Base-by-base conservation (phyloP, 805 yeast genomes). In the Ogataea populi-albae region DNA sequence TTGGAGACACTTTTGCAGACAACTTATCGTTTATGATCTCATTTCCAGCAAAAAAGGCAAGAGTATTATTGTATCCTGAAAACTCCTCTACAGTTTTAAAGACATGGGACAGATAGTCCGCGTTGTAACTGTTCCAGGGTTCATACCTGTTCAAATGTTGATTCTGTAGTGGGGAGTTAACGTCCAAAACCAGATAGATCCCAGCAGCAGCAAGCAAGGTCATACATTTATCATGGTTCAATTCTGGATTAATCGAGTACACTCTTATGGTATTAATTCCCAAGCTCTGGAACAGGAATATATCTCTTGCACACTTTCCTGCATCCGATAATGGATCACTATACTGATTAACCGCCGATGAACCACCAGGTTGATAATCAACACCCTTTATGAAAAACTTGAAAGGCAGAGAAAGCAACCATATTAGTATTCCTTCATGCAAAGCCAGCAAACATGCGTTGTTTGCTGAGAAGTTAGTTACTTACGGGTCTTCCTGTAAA, bases 351-450 rank as follows among this genome's bases (percentile, higher is more conserved):
- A 79, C 79, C 0, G 80, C 89, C 0, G 95, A 80, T 0, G 95
- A 81, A 0, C 97, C 98, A 7, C 97, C 97, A 0, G 97, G 97
- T 54, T 91, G 97, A 55, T 89, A 89, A 59, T 91, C 98, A 1
- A 91, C 84, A 14, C 98, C 98, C 59, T 76, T 81, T 23, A 89
- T 71, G 49, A 71, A 80, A 54, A 91, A 89, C 78, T 79, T 34
- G 20, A 16, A 11, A 11, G 23, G 23, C 9, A 11, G 10, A 22
- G 11, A 11, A 11, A 22, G 23, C 15, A 17, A 9, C 15, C 28
- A 25, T 25, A 17, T 25, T 25, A 25, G 28, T 8, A 25, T 17
- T 7, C 8, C 15, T n/a, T n/a, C n/a, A n/a, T n/a, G n/a, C n/a
- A n/a, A n/a, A n/a, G n/a, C n/a, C n/a, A n/a, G n/a, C n/a, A 22